Evolutionary conservation across 2,329 filamentous ascomycete genomes (phyloP), one percentile per base, ranked within the genome.

Genomic region (Helotiales sp.): DNA sequence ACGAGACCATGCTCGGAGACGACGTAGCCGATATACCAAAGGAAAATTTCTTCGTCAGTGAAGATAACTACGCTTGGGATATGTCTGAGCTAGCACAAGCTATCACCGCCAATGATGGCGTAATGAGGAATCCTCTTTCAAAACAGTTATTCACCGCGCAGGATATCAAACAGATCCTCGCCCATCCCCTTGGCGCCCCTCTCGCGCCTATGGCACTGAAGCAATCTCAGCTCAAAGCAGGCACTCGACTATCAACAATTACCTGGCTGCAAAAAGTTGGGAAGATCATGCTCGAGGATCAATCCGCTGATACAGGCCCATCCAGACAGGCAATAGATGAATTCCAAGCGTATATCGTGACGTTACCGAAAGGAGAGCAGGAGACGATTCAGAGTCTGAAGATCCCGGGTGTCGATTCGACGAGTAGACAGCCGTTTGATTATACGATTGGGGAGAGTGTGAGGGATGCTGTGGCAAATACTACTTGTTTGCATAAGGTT

Each of bases 401-500:
- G 30, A 54, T 58, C 30, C 42, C 40, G 10, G 50, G 29, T 8
- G 22, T 19, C 4, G 55, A 58, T 42, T 17, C n/a, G 13, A 25
- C 27, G 31, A 58, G 25, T 40, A 12, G 25, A 27, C 50, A 54
- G 34, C 31, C 55, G n/a, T 58, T 54, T 54, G 55, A 58, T 49
- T 54, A 54, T 30, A 49, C 55, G 13, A 54, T 58, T 34, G 44
- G 55, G 12, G 55, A 58, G 25, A 42, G 42, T n/a, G 44, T 58
- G 8, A 40, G 42, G n/a, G 55, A 58, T 54, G 55, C 55, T 5
- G 15, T 24, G 24, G 42, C 42, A 13, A 54, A 54, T 34, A 42
- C 27, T 10, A 54, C 51, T 24, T 58, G 55, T 38, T 58, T 58
- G 30, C 55, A 58, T 36, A 58, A 58, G 49, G 55, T 57, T 10